Conservation (phyloP, 1,139 yeast genomes). For the Arxiozyma bovina region DNA sequence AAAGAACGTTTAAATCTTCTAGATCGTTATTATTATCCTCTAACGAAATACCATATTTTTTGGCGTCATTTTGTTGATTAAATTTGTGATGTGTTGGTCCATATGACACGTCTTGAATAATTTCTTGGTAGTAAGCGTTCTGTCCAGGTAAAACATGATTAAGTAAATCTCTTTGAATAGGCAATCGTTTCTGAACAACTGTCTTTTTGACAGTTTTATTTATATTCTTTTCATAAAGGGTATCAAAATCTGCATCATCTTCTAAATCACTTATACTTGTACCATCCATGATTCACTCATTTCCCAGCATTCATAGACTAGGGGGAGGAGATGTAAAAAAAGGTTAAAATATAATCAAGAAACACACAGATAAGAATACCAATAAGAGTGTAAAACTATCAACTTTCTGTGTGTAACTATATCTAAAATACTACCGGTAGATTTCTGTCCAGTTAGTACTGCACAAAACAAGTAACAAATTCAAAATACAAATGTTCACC, state of each 20-base stretch:
- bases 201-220: slow-evolving; percentile 31
- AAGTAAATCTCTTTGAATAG: slow-evolving; percentile 32
- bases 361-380: not conserved
- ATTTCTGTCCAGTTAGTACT: not conserved
- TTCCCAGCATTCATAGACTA: not conserved
- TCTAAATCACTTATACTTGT: slow-evolving; percentile 24
- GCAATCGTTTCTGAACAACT: slow-evolving; percentile 23
- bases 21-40: not conserved
- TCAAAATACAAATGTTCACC: not conserved
- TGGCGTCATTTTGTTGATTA: slow-evolving; percentile 28
- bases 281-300: slow-evolving; percentile 11
- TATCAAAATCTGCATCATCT: slow-evolving; percentile 31
- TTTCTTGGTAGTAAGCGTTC: slow-evolving; percentile 32
- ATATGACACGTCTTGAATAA: slow-evolving; percentile 28
- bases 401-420: not conserved
- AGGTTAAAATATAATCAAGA: not conserved
- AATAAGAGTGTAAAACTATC: not conserved
- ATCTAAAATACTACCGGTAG: too few relatives aligned
- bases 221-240: slow-evolving; percentile 26
- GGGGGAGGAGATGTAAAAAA: not conserved
- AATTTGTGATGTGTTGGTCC: slow-evolving; percentile 45
- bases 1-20: slow-evolving; percentile 17
- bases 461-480: not conserved
- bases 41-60: not conserved
- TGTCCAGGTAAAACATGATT: slow-evolving; percentile 30